phyloP scores from a whole-genome alignment of 148 eudicot genomes.

The Spergularia bocconei region DNA sequence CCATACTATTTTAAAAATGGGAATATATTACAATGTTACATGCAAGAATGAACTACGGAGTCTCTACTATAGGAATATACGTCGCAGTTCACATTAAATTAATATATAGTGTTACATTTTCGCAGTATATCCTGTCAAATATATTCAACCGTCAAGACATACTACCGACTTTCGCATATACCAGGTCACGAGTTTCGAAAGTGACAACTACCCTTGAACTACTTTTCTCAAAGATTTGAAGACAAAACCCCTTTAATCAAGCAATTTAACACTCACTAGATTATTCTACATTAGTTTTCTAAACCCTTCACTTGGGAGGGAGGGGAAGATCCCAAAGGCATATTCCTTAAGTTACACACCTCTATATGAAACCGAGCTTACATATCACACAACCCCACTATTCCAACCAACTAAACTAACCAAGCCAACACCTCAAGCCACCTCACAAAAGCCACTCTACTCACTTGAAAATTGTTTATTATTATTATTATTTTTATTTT shows the following conservation, averaged over 20 bases:
- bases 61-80: conserved; percentile 3
- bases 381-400: conserved; percentile 3
- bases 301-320: neutral
- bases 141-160: neutral
- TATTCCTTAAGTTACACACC: conserved; percentile 20
- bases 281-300: neutral
- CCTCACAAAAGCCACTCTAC: conserved; percentile 24
- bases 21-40: neutral
- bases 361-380: neutral
- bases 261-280: neutral
- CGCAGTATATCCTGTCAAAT: neutral
- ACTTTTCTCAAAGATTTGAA: conserved; percentile 7
- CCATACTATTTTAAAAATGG: neutral
- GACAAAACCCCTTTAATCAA: conserved; percentile 17
- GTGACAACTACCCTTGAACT: neutral
- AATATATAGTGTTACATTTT: neutral
- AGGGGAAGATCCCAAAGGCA: conserved; percentile 24
- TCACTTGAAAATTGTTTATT: neutral
- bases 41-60: neutral
- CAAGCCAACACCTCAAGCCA: conserved; percentile 23
- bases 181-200: neutral
- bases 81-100: neutral
- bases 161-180: neutral
- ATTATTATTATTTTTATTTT: neutral
- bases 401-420: conserved; percentile 34